Conservation (phyloP, 805 yeast species). For the Saturnispora quitensis region DNA sequence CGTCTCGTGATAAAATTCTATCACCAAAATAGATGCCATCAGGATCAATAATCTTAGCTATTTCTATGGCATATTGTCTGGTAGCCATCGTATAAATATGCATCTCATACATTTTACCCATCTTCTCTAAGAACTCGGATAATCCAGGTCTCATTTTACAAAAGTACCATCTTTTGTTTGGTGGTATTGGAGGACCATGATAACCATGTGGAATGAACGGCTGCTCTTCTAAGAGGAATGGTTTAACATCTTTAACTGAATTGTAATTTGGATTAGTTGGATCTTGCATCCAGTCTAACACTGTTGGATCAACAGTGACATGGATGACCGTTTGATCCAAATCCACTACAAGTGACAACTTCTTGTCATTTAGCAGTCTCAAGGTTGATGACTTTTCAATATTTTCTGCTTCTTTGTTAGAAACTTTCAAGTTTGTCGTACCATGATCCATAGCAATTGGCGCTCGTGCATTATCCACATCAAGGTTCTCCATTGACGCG, state of each 20-base stretch:
- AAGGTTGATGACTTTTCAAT: constrained; percentile 63
- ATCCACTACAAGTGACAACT: constrained; percentile 87
- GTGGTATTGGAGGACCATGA: constrained; percentile 51
- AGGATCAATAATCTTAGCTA: constrained; percentile 89
- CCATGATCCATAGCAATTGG: constrained; percentile 87
- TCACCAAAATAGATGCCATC: constrained; percentile 81
- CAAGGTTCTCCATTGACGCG: constrained; percentile 60
- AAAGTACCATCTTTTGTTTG: constrained; percentile 73
- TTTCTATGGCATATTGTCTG: constrained; percentile 79
- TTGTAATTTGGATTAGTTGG: constrained; percentile 76
- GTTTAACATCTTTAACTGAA: constrained; percentile 70
- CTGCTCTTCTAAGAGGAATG: constrained; percentile 74
- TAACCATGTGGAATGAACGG: constrained; percentile 47
- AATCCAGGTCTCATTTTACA: constrained; percentile 90
- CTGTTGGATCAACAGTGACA: constrained; percentile 96
- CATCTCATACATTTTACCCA: constrained; percentile 66
- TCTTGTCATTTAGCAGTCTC: constrained; percentile 50
- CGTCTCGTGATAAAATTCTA: constrained; percentile 85
- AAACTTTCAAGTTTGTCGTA: constrained; percentile 72
- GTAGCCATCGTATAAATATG: constrained; percentile 99
- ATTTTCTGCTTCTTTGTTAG: constrained; percentile 76
- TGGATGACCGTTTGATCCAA: constrained; percentile 96
- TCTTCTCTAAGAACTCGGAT: constrained; percentile 54
- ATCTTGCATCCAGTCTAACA: constrained; percentile 92
- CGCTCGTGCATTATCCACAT: constrained; percentile 64